Conservation (phyloP, 2,329 filamentous ascomycete species). For the Aureobasidium sp. region DNA sequence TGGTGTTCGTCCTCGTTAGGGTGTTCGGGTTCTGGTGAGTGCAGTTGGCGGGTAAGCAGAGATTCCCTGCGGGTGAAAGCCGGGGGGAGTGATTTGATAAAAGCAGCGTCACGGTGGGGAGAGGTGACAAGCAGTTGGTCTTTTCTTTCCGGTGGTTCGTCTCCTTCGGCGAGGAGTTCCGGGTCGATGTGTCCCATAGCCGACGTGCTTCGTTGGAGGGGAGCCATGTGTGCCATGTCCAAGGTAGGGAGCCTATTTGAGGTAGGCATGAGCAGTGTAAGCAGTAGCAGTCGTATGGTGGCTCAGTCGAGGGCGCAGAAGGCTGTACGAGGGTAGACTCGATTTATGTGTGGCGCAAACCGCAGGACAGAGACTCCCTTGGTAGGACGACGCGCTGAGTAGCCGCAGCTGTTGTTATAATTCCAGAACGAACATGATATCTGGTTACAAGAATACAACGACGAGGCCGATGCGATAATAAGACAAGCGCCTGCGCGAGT, state of each 20-base stretch:
- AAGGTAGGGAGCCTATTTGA: slow-evolving; percentile 1
- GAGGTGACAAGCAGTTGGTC: slow-evolving; percentile 21
- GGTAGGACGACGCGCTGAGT: not conserved
- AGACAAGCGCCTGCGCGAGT: not conserved
- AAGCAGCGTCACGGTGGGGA: slow-evolving; percentile 26
- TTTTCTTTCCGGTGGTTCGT: slow-evolving; percentile 76
- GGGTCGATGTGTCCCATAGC: slow-evolving; percentile 40
- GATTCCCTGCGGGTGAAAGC: slow-evolving; percentile 62
- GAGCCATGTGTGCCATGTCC: slow-evolving; percentile 1
- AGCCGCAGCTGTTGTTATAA: slow-evolving; percentile 12
- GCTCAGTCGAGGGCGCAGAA: not conserved
- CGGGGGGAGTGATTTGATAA: slow-evolving; percentile 42
- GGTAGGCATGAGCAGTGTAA: not conserved
- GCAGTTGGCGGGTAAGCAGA: slow-evolving; percentile 77
- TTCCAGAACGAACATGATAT: slow-evolving; percentile 2
- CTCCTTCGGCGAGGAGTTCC: slow-evolving; percentile 67
- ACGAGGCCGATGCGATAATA: slow-evolving; percentile 8
- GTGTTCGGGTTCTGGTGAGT: slow-evolving; percentile 43
- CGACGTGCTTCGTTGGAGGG: not conserved
- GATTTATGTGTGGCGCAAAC: slow-evolving; percentile 9
- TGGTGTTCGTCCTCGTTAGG: slow-evolving; percentile 33
- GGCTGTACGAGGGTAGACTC: not conserved
- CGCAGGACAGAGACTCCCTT: not conserved
- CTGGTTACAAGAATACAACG: slow-evolving; percentile 10
- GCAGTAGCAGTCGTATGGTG: not conserved